A percentile compares a stretch with the other conserved stretches of the same genome.
Evolutionary conservation across 2,329 filamentous ascomycete genomes (phyloP).

Genomic region (Aspergillus sp.): DNA sequence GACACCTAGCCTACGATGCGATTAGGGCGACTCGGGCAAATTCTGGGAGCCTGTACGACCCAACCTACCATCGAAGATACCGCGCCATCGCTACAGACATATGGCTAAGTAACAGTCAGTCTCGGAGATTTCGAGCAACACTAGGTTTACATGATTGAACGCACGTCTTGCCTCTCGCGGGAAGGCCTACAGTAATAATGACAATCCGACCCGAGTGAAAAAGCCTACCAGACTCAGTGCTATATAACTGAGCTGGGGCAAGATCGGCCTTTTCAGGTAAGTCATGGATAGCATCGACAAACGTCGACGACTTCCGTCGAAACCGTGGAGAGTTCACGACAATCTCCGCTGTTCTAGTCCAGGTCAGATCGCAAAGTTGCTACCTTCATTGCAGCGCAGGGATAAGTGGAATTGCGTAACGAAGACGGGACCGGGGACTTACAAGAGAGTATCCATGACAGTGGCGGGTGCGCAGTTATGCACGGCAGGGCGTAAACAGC

Average conservation of each 20-base stretch:
- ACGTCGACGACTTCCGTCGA: conserved; percentile 89
- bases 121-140: not conserved
- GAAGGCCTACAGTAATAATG: conserved; percentile 93
- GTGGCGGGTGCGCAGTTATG: conserved; percentile 3
- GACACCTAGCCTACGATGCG: conserved; percentile 73
- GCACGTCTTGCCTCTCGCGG: conserved; percentile 91
- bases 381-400: not conserved
- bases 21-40: conserved; percentile 11
- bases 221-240: conserved; percentile 92
- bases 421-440: conserved; percentile 23
- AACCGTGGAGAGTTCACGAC: conserved; percentile 88
- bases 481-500: conserved; percentile 6
- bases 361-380: conserved; percentile 24
- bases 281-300: conserved; percentile 96
- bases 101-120: conserved; percentile 56
- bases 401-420: not conserved
- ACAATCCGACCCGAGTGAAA: conserved; percentile 97
- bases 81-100: conserved; percentile 93
- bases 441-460: conserved; percentile 52
- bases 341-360: conserved; percentile 77
- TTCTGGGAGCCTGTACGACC: not conserved
- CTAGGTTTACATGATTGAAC: conserved; percentile 32
- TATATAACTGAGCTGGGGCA: conserved; percentile 96
- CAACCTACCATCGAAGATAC: conserved; percentile 78
- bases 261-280: conserved; percentile 77